Conservation (phyloP, 306 rosid species). For the Aeschynomene evenia region DNA sequence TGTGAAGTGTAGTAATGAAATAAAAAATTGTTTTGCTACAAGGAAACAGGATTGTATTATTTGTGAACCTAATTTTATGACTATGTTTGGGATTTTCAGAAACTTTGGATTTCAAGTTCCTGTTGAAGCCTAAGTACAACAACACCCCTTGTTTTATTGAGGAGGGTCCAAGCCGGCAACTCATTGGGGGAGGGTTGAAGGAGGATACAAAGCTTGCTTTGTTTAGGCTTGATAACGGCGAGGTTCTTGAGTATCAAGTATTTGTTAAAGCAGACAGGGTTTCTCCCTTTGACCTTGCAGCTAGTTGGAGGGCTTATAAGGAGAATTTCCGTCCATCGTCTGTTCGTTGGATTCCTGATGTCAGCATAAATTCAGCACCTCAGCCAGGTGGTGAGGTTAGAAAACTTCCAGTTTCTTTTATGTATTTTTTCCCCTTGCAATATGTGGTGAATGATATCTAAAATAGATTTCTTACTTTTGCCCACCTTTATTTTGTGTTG, state of each 20-base stretch:
- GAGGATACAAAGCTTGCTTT: conserved; percentile 85
- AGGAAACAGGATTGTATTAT: not conserved
- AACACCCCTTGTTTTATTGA: conserved; percentile 72
- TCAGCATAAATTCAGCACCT: conserved; percentile 74
- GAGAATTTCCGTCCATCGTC: conserved; percentile 93
- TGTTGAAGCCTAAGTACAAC: conserved; percentile 76
- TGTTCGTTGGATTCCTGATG: conserved; percentile 94
- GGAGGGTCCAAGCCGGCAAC: conserved; percentile 87
- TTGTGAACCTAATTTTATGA: conserved; percentile 21
- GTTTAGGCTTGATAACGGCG: conserved; percentile 66
- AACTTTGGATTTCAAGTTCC: conserved; percentile 91
- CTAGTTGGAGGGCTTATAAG: conserved; percentile 98
- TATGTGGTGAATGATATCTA: not conserved
- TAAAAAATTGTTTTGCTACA: not conserved
- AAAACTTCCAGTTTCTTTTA: not conserved
- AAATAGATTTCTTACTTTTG: not conserved
- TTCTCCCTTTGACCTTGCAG: conserved; percentile 98
- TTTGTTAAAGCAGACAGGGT: conserved; percentile 86
- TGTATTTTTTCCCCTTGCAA: not conserved
- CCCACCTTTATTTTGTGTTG: not conserved
- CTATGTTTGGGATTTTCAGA: conserved; percentile 47
- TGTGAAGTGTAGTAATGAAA: not conserved
- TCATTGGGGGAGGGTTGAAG: conserved; percentile 78
- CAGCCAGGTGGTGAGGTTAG: conserved; percentile 67
- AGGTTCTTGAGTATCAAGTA: conserved; percentile 76